Conservation (phyloP, 2,329 filamentous ascomycete genomes). For the Fusarium musae region DNA sequence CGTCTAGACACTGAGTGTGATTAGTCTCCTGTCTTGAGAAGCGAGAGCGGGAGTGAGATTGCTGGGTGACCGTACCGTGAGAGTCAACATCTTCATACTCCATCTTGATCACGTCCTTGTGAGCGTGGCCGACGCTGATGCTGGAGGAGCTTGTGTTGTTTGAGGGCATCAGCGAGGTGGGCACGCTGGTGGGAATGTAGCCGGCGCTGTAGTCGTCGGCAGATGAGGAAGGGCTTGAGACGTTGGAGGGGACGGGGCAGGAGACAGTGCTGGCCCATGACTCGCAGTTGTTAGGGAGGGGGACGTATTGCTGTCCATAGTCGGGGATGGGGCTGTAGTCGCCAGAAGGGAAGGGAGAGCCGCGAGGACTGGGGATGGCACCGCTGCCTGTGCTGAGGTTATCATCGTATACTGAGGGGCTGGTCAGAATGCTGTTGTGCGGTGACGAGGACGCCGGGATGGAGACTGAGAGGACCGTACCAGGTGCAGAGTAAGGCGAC, state of each 20-base stretch:
- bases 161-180: conserved; percentile 55
- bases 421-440: conserved; percentile 23
- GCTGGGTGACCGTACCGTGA: conserved; percentile 42
- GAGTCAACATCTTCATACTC: conserved; percentile 54
- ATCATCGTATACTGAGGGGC: conserved; percentile 54
- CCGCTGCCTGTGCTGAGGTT: conserved; percentile 53
- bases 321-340: conserved; percentile 58
- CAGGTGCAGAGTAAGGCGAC: conserved; percentile 55
- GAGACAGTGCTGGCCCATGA: conserved; percentile 59
- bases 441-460: background rate
- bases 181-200: conserved; percentile 63
- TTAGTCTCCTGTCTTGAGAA: conserved; percentile 41
- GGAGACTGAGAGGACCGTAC: conserved; percentile 44
- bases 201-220: conserved; percentile 58
- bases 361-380: conserved; percentile 56
- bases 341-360: conserved; percentile 57
- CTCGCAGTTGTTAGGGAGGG: conserved; percentile 56
- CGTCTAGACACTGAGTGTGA: conserved; percentile 44
- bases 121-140: conserved; percentile 48
- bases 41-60: background rate
- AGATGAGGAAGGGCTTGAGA: conserved; percentile 64
- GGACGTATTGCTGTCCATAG: conserved; percentile 53
- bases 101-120: conserved; percentile 54
- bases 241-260: conserved; percentile 59
- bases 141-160: conserved; percentile 46